Evolutionary conservation across 2,329 filamentous ascomycete species (phyloP), one percentile per base, ranked within the genome.

Genomic region (Zasmidium cellare): DNA sequence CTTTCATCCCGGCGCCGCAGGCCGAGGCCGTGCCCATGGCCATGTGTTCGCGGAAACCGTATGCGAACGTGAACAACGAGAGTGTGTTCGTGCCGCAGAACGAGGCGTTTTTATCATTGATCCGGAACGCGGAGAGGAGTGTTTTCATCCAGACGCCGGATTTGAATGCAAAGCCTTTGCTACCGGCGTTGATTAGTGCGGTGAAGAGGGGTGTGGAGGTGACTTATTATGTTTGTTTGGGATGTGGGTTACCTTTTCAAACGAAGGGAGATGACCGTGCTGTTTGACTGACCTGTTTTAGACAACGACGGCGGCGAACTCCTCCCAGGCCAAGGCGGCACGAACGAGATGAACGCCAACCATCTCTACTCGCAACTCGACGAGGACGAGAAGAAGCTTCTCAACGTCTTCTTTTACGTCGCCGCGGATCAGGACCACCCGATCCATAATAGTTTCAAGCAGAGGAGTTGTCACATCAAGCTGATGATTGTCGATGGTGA

Each of bases 141-240:
- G 81, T 92, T n/a, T 91, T 92, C 67, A 91, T 93, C 57, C 88
- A 92, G 71, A 87, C 88, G 0, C 90, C 90, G 0, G 88, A 90
- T 20, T 79, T 93, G 38, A 93, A 93, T 66, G 88, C 89, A 0
- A 82, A 83, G 56, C 86, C 85, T 0, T 75, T 92, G 0, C 67
- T 91, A 0, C 82, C 85, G 0, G 86, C 85, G 1, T 80, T 92
- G 2, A 69, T 82, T 0, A 80, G 80, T 2, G 89, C 90, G 0
- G 81, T 87, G n/a, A 80, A 85, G 59, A 79, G 89, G 1, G 89
- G 89, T 0, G 74, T 92, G 0, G 77, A 86, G 51, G 84, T 92
- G 0, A 85, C 82, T 0, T 87, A 85, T 69, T 92, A 90, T 62
- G 79, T 91, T 1, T 91, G 88, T 62, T 81, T 92, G 0, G 89